Base-by-base conservation (phyloP, 108 stramenopile species). In the Cyclotella choctawhatcheeana region DNA sequence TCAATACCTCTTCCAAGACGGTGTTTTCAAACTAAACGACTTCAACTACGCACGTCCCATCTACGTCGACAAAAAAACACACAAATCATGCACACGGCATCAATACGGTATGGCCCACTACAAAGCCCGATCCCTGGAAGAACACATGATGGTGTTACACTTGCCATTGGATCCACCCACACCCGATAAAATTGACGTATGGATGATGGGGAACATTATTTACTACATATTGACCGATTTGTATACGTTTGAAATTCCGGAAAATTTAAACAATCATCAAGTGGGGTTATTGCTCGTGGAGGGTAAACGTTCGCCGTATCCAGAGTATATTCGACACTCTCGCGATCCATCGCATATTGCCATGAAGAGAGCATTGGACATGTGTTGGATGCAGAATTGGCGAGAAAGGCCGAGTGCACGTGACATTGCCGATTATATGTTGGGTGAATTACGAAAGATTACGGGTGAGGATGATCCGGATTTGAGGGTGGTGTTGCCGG, bases 11-110 rank as follows among this genome's bases (percentile, higher is more conserved):
- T 77, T 85, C 35, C 81, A 82, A 35, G 56, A 85, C 60, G 85
- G 85, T n/a, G 13, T 83, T 12, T 83, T 80, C 79, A 83, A 85
- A 79, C 64, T 85, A 32, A 81, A 81, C 65, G 85, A 85, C 48
- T 85, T 85, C 43, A 78, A 85, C 54, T 79, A 62, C 40, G 78
- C 79, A 24, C 21, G 66, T 29, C 67, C 80, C 34, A 73, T 82
- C 55, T 73, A 69, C 71, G 30, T 74, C 0, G 21, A 69, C 50
- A 77, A 78, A 47, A 50, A 44, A 0, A 81, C 67, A 4, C 40
- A 58, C 29, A 67, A 61, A 43, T 44, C 47, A 43, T 79, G 77
- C 66, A 73, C 58, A 25, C 77, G 59, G 0, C 22, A 17, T 7
- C 0, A 0, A 14, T 61, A 58, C 64, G 76, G 76, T 2, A 79